These are phyloP conservation scores for Ophiostoma triangulosporum DNA, from an alignment of 2,329 filamentous ascomycete genomes.

Conservation along the genomic window DNA sequence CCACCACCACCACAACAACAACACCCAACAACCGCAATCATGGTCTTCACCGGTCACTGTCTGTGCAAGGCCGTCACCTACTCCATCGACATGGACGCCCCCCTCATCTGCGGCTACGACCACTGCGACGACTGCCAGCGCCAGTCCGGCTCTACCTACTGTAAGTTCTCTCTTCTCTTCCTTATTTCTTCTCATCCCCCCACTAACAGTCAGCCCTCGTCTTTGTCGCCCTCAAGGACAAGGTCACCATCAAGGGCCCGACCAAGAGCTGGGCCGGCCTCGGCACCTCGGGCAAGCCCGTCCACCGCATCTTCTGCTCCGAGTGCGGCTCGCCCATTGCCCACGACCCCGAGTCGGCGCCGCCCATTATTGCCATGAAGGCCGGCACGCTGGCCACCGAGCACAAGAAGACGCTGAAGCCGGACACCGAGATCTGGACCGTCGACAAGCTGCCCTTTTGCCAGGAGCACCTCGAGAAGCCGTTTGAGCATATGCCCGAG, in stretches of 20 bases:
- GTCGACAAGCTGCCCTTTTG: slow-evolving; percentile 56
- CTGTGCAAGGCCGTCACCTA: slow-evolving; percentile 62
- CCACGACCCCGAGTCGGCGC: slow-evolving; percentile 57
- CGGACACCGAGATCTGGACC: slow-evolving; percentile 58
- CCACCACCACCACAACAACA: neutral
- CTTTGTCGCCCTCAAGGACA: slow-evolving; percentile 51
- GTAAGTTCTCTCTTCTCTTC: slow-evolving; percentile 25
- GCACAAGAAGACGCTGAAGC: slow-evolving; percentile 55
- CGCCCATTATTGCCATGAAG: slow-evolving; percentile 56
- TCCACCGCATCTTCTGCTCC: slow-evolving; percentile 56
- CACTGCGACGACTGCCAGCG: slow-evolving; percentile 64
- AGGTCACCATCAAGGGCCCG: slow-evolving; percentile 48
- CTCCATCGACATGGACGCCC: slow-evolving; percentile 38
- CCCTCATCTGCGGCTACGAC: slow-evolving; percentile 48
- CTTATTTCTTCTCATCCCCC: neutral
- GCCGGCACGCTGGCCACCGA: slow-evolving; percentile 48
- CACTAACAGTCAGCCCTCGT: slow-evolving; percentile 39
- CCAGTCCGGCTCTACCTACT: slow-evolving; percentile 56
- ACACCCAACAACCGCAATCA: slow-evolving; percentile 3
- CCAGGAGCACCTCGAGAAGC: slow-evolving; percentile 49
- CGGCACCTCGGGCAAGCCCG: slow-evolving; percentile 46
- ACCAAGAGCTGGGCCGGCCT: slow-evolving; percentile 50
- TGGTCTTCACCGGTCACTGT: slow-evolving; percentile 40
- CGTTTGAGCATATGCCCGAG: slow-evolving; percentile 51
- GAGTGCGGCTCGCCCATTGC: slow-evolving; percentile 58